Conservation (phyloP, 441 rosid genomes). For the Mallotus repandus region DNA sequence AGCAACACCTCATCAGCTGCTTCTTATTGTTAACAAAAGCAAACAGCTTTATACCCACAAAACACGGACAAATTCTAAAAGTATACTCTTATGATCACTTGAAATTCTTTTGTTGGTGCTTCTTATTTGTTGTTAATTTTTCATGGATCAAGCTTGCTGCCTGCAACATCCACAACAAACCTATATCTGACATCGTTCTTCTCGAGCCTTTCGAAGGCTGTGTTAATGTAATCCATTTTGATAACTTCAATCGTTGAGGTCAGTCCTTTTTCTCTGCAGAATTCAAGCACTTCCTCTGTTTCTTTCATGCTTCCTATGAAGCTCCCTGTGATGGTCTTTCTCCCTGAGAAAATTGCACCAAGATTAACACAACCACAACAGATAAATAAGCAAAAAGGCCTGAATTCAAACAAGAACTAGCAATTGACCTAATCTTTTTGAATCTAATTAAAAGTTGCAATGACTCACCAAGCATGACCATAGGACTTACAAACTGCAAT, state of each 20-base stretch:
- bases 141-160: constrained; percentile 56
- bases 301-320: constrained; percentile 76
- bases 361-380: neutral
- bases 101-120: too few relatives aligned
- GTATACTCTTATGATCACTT: too few relatives aligned
- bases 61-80: too few relatives aligned
- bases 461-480: constrained; percentile 68
- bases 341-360: constrained; percentile 35
- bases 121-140: neutral
- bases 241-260: constrained; percentile 64
- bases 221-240: constrained; percentile 58
- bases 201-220: constrained; percentile 69
- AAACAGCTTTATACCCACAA: neutral
- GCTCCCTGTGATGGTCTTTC: constrained; percentile 78
- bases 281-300: constrained; percentile 82
- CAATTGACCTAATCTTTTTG: neutral
- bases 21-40: neutral
- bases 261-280: constrained; percentile 63
- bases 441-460: neutral
- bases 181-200: constrained; percentile 75
- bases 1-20: neutral
- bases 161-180: constrained; percentile 78
- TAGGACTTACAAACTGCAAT: constrained; percentile 57
- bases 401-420: too few relatives aligned
- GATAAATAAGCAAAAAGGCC: too few relatives aligned